Evolutionary conservation across 345 rosid genomes (phyloP).

Genomic region (Syzygium grande): DNA sequence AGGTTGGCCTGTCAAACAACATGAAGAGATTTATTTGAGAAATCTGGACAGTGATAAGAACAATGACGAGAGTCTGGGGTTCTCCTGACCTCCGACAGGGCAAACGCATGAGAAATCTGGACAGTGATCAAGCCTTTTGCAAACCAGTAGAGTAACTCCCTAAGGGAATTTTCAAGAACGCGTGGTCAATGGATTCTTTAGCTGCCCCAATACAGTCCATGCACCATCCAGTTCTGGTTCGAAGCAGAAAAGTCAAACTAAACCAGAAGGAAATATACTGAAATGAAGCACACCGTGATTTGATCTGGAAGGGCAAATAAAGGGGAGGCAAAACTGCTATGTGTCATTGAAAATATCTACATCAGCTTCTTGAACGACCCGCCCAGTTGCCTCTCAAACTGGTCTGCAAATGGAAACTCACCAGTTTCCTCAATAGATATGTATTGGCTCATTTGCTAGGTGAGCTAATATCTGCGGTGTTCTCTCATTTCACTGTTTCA

Average conservation of each 20-base stretch:
- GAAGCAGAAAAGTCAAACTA: neutral
- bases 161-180: constrained; percentile 58
- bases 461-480: neutral
- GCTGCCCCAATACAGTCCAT: constrained; percentile 95
- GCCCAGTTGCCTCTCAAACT: neutral
- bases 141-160: constrained; percentile 72
- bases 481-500: neutral
- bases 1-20: constrained; percentile 57
- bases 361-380: neutral
- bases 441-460: neutral
- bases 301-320: neutral
- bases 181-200: constrained; percentile 46
- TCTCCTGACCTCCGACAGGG: constrained; percentile 52
- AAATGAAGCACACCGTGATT: neutral
- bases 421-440: neutral
- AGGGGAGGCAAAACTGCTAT: neutral
- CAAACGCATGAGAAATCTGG: constrained; percentile 65
- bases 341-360: neutral
- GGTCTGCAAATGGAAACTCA: neutral
- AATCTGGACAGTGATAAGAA: neutral
- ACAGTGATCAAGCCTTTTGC: constrained; percentile 46
- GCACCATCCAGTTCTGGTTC: constrained; percentile 87
- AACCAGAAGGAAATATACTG: neutral
- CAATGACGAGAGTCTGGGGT: neutral
- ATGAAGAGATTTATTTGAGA: neutral